These are phyloP conservation scores for Xylaria longipes DNA, from an alignment of 495 filamentous ascomycete genomes.

Conservation along the genomic window DNA sequence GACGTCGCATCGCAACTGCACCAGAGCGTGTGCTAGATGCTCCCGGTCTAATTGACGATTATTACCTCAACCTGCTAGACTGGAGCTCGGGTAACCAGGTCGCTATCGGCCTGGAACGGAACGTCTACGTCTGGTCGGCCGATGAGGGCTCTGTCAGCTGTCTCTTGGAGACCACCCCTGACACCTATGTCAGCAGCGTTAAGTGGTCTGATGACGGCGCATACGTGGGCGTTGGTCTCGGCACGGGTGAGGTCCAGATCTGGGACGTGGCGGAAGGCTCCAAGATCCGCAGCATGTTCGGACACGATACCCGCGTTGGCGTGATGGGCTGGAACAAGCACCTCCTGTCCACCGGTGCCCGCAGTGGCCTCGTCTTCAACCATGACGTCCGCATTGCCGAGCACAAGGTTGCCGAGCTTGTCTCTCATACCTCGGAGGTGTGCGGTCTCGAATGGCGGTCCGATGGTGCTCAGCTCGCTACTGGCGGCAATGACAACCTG, in stretches of 20 bases:
- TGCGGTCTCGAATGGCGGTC: conserved; percentile 97
- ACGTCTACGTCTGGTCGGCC: conserved; percentile 99
- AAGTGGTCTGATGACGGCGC: conserved; percentile 98
- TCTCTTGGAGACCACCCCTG: conserved; percentile 81
- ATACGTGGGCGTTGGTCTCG: conserved; percentile 94
- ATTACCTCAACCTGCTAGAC: conserved; percentile 97
- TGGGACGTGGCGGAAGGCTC: conserved; percentile 97
- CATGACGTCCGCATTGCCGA: conserved; percentile 97
- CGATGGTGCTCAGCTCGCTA: conserved; percentile 94
- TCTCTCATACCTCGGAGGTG: conserved; percentile 95
- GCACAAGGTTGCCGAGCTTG: conserved; percentile 96
- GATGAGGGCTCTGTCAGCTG: conserved; percentile 86
- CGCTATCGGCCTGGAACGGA: conserved; percentile 95
- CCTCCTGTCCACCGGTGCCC: conserved; percentile 90
- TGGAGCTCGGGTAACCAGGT: conserved; percentile 98
- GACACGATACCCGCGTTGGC: conserved; percentile 94
- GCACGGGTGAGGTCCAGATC: conserved; percentile 96
- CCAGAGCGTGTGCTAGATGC: conserved; percentile 98
- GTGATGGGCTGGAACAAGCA: conserved; percentile 99
- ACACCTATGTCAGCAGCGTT: conserved; percentile 97
- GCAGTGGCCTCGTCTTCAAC: conserved; percentile 96
- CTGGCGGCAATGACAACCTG: conserved; percentile 97
- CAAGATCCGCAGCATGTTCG: conserved; percentile 97
- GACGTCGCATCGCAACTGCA: conserved; percentile 88
- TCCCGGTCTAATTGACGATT: conserved; percentile 94